Evolutionary conservation across 164 flowering plant genomes (phyloP).

Genomic region (grape (Vitis vinifera)): DNA sequence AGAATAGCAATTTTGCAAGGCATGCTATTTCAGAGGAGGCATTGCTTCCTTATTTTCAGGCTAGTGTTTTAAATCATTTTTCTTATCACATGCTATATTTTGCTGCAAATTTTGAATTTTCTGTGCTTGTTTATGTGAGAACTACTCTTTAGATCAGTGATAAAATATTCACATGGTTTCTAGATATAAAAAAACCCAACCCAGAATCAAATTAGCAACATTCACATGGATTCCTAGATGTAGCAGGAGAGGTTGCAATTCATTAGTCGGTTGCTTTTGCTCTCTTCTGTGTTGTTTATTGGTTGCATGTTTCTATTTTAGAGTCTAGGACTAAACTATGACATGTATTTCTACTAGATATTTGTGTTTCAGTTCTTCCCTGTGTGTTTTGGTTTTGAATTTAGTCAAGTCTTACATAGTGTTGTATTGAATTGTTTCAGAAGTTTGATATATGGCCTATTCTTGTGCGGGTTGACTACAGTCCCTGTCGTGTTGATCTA

Average conservation of each 20-base stretch:
- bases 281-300: neutral
- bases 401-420: neutral
- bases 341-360: neutral
- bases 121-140: too few species aligned
- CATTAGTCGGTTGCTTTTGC: neutral
- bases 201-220: neutral
- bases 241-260: neutral
- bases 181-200: neutral
- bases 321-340: neutral
- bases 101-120: neutral
- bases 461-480: slow-evolving; percentile 80
- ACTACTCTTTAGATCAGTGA: too few species aligned
- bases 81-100: neutral
- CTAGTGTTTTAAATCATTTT: slow-evolving; percentile 24
- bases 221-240: neutral
- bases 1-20: slow-evolving; percentile 27
- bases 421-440: slow-evolving; percentile 41
- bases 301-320: slow-evolving; percentile 3
- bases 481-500: slow-evolving; percentile 77
- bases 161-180: too few species aligned
- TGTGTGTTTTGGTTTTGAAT: neutral
- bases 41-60: slow-evolving; percentile 97
- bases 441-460: slow-evolving; percentile 83
- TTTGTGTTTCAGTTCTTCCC: neutral
- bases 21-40: slow-evolving; percentile 71